Conservation (phyloP, 2,329 filamentous ascomycete genomes). For the Pseudogymnoascus sp. region DNA sequence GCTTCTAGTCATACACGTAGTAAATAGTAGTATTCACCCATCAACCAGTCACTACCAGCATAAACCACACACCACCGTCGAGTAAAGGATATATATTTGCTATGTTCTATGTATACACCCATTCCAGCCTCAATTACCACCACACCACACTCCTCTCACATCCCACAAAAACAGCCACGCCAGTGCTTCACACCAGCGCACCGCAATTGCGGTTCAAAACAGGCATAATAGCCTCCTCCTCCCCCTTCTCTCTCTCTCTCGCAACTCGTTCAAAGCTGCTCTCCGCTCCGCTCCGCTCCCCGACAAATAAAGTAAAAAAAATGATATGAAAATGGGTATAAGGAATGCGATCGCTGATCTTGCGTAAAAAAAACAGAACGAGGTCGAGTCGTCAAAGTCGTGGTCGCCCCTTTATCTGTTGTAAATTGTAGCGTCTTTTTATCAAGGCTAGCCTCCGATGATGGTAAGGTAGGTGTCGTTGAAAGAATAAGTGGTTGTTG, state of each 20-base stretch:
- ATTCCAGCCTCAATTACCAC: slow-evolving; percentile 8
- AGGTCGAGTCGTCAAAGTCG: background rate
- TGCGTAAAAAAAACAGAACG: background rate
- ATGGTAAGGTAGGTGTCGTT: background rate
- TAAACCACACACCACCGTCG: background rate
- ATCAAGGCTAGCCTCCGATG: slow-evolving; percentile 10
- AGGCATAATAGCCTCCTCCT: background rate
- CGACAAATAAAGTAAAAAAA: background rate
- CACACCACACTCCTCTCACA: background rate
- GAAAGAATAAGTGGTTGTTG: background rate
- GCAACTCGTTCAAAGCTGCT: background rate
- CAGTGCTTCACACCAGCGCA: background rate
- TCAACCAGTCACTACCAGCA: background rate
- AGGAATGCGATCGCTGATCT: slow-evolving; percentile 11
- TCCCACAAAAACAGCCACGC: background rate
- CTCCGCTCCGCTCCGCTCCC: background rate
- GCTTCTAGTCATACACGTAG: background rate
- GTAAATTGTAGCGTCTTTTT: background rate
- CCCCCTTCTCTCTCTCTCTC: too few species aligned
- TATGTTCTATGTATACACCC: slow-evolving; percentile 9
- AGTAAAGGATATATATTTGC: slow-evolving; percentile 9
- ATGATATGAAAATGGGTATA: slow-evolving; percentile 4
- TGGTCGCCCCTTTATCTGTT: slow-evolving; percentile 4
- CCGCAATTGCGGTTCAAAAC: background rate
- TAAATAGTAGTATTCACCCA: background rate